These are phyloP conservation scores for Yamadazyma oceani DNA, from an alignment of 1,139 yeast genomes.

Conservation along the genomic window DNA sequence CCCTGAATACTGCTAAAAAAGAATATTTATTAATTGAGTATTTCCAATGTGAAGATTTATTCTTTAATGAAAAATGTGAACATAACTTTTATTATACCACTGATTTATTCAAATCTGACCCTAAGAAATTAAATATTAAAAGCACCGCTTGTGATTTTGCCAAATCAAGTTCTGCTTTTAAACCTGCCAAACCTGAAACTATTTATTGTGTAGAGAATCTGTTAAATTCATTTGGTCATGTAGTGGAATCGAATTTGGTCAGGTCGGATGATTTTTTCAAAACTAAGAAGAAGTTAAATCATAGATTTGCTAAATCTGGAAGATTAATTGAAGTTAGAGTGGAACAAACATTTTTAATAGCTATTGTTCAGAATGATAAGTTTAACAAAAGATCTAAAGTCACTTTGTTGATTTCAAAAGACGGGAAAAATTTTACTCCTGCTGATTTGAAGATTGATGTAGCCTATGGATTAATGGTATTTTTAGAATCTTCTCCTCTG, in stretches of 20 bases:
- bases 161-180: constrained; percentile 40
- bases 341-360: constrained; percentile 53
- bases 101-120: constrained; percentile 51
- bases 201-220: constrained; percentile 51
- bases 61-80: constrained; percentile 30
- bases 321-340: constrained; percentile 48
- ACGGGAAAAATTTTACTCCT: constrained; percentile 50
- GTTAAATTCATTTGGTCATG: constrained; percentile 44
- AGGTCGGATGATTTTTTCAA: constrained; percentile 58
- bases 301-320: constrained; percentile 32
- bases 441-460: constrained; percentile 53
- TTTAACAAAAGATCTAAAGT: constrained; percentile 42
- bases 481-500: constrained; percentile 56
- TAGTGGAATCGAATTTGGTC: constrained; percentile 41
- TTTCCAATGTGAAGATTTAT: constrained; percentile 32
- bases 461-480: constrained; percentile 44
- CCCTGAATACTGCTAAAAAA: constrained; percentile 41
- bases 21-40: constrained; percentile 42
- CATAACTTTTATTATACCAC: constrained; percentile 46
- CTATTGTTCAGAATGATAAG: constrained; percentile 50
- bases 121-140: constrained; percentile 34
- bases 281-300: constrained; percentile 24
- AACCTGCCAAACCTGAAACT: constrained; percentile 39
- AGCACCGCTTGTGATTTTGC: constrained; percentile 53
- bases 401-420: constrained; percentile 56